Conservation (phyloP, 345 rosid genomes). For the Gossypium arboreum region DNA sequence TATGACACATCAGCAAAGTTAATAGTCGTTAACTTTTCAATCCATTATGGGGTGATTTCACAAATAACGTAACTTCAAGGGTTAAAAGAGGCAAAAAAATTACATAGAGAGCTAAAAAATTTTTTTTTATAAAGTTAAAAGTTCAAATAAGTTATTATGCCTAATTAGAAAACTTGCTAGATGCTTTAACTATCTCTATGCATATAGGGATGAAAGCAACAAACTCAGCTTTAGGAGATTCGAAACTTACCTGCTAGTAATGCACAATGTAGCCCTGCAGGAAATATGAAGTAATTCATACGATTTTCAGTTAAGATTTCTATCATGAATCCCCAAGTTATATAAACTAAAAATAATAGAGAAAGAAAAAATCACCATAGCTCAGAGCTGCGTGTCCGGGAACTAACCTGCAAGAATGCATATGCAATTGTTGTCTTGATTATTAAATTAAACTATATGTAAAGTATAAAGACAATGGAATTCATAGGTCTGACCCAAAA, state of each 20-base stretch:
- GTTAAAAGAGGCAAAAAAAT: too few relatives aligned
- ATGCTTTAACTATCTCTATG: background rate
- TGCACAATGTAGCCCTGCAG: conserved; percentile 88
- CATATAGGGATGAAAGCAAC: background rate
- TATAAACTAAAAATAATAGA: background rate
- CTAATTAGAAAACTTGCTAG: background rate
- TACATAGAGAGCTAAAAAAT: fast-evolving
- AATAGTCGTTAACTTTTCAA: too few relatives aligned
- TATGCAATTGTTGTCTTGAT: background rate
- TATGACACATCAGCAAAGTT: too few relatives aligned
- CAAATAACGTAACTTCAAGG: fast-evolving
- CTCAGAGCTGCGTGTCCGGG: conserved; percentile 81
- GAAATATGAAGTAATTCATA: conserved; percentile 12
- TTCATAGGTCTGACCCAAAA: background rate
- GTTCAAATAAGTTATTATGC: background rate
- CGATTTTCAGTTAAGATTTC: conserved; percentile 16
- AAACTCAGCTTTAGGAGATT: background rate
- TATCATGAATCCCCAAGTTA: conserved; percentile 12
- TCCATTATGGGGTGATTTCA: too few relatives aligned
- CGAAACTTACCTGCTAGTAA: conserved; percentile 60
- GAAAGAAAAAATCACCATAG: conserved; percentile 54
- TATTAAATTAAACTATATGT: background rate
- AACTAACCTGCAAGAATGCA: conserved; percentile 54
- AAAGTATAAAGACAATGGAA: background rate
- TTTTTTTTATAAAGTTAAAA: background rate